Conservation (phyloP, 1,139 yeast genomes). For the Debaryomycetaceae sp. region DNA sequence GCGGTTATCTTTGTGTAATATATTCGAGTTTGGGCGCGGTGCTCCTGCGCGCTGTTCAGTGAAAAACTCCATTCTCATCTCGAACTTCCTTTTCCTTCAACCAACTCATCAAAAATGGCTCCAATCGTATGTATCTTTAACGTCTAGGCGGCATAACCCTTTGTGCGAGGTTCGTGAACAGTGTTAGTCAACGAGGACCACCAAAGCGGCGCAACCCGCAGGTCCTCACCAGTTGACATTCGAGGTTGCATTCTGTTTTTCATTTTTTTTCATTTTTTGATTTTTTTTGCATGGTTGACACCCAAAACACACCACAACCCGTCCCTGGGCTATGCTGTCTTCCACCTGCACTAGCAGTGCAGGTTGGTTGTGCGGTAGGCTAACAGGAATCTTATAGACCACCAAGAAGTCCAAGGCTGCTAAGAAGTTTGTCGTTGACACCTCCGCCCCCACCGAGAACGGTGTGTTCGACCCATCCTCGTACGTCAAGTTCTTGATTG, state of each 20-base stretch:
- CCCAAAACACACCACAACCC: constrained; percentile 24
- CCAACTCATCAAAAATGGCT: constrained; percentile 55
- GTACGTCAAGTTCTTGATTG: constrained; percentile 96
- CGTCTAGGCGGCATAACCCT: constrained; percentile 16
- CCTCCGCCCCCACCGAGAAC: constrained; percentile 95
- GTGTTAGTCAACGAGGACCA: constrained; percentile 6
- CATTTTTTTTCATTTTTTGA: constrained; percentile 11
- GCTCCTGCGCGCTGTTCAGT: no score
- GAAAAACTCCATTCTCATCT: neutral
- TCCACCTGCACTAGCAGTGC: constrained; percentile 19
- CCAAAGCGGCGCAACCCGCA: neutral
- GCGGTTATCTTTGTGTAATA: no score
- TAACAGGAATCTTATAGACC: constrained; percentile 52
- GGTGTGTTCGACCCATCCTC: constrained; percentile 98
- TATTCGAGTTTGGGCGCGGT: no score
- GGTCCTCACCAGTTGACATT: constrained; percentile 5
- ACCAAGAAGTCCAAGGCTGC: constrained; percentile 74
- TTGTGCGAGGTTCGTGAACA: constrained; percentile 30
- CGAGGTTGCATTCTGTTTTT: constrained; percentile 9
- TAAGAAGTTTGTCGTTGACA: constrained; percentile 94
- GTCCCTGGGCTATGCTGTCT: constrained; percentile 57
- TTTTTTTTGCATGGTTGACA: constrained; percentile 8
- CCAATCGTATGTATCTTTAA: constrained; percentile 70
- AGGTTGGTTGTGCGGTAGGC: constrained; percentile 58
- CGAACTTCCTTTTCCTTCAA: constrained; percentile 7